Evolutionary conservation across 179 eudicot genomes (phyloP), one percentile per base, ranked within the genome.

Genomic region (Vitellaria paradoxa): DNA sequence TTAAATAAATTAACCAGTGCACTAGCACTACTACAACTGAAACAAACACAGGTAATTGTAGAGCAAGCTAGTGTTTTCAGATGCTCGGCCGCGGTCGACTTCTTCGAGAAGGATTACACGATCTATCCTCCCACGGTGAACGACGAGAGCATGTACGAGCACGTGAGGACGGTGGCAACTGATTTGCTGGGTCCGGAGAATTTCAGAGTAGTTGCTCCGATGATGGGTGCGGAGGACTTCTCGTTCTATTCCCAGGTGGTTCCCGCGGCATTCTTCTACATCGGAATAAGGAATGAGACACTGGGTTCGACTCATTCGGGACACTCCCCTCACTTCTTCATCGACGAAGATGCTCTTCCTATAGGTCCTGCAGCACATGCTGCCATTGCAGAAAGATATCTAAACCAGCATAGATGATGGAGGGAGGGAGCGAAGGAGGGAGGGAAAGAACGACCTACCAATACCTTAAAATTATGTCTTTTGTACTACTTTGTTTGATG

Each of bases 181-280:
- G 97, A 88, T 30, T 53, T 93, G 74, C 65, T 89, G 0, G 98
- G 98, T 0, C 74, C 80, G 0, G 64, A 74, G 4, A 83, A 74
- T 8, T 92, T 90, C 76, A 67, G 53, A 50, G 85, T 84, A 3
- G 91, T 85, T 12, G 77, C 76, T 0, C 92, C 90, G 0, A 23
- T 90, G 45, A 90, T 93, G 97, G 98, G 98, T 0, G 87, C 97
- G 0, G 98, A 93, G 84, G 98, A 93, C 76, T 93, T 93, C 85
- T 86, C 98, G 2, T 93, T 93, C 74, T 93, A 85, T 81, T 83
- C 95, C 0, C 74, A 88, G 73, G 84, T 77, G 13, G 72, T 93
- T 3, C 95, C 97, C 0, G 90, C 95, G 5, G 90, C 87, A 4
- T 93, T 93, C 78, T 90, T 79, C 81, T 90, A 74, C 67, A 81